Evolutionary conservation across 1,284 basidiomycete species (phyloP).

Genomic region (Ganoderma sinense): DNA sequence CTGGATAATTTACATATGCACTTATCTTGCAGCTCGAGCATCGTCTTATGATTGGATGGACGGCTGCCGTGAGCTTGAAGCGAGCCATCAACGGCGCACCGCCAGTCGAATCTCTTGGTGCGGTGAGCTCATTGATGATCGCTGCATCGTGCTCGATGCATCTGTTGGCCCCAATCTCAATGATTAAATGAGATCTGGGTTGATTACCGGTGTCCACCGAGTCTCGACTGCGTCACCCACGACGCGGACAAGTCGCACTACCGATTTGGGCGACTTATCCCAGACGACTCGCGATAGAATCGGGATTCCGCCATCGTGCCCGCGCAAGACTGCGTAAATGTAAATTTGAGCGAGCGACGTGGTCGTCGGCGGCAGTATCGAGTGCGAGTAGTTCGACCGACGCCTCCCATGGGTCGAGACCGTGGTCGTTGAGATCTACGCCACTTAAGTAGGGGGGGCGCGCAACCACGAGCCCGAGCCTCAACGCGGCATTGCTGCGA

Average conservation of each 20-base stretch:
- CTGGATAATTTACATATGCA: not conserved
- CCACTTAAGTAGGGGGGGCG: no score
- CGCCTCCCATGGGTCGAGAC: not conserved
- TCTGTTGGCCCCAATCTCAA: slow-evolving; percentile 6
- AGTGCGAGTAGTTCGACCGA: not conserved
- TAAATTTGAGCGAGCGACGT: not conserved
- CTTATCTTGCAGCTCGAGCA: not conserved
- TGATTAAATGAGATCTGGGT: not conserved
- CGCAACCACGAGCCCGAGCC: no score
- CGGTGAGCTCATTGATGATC: slow-evolving; percentile 2
- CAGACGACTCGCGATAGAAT: not conserved
- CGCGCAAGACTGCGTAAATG: not conserved
- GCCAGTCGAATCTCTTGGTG: not conserved
- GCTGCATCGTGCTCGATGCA: not conserved
- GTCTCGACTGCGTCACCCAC: not conserved
- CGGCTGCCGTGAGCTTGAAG: not conserved
- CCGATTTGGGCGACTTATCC: not conserved
- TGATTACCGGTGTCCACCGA: slow-evolving; percentile 9
- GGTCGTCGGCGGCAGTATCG: no score
- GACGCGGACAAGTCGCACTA: not conserved
- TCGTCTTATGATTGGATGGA: not conserved
- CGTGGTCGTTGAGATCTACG: not conserved
- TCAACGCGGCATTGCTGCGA: no score
- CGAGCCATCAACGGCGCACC: not conserved
- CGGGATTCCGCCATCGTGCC: not conserved